Evolutionary conservation across 768 basidiomycete species (phyloP).

Genomic region (Coprinopsis marcescibilis): DNA sequence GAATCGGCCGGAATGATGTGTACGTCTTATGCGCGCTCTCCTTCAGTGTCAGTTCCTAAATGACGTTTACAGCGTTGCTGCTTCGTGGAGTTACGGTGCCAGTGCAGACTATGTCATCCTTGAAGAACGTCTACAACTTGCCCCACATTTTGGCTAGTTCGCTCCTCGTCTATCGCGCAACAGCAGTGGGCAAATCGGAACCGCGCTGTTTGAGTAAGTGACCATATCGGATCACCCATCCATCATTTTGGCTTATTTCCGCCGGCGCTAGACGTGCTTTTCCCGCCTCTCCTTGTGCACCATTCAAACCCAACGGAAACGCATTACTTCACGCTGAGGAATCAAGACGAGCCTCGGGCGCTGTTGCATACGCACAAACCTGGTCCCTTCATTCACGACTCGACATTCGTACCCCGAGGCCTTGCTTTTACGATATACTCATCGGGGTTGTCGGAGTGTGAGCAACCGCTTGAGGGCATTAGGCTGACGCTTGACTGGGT

Average conservation of each 20-base stretch:
- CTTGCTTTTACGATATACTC: slow-evolving; percentile 57
- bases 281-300: slow-evolving; percentile 66
- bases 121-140: slow-evolving; percentile 42
- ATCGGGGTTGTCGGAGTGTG: slow-evolving; percentile 46
- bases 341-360: slow-evolving; percentile 29
- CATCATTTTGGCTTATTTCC: slow-evolving; percentile 8
- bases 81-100: slow-evolving; percentile 29
- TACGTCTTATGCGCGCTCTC: slow-evolving; percentile 26
- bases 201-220: slow-evolving; percentile 30
- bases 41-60: neutral
- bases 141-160: slow-evolving; percentile 54
- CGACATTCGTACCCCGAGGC: slow-evolving; percentile 23
- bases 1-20: slow-evolving; percentile 33
- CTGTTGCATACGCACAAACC: slow-evolving; percentile 64
- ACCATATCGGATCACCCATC: neutral
- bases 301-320: slow-evolving; percentile 54
- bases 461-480: slow-evolving; percentile 30
- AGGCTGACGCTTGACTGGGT: slow-evolving; percentile 63
- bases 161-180: slow-evolving; percentile 59
- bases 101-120: slow-evolving; percentile 24
- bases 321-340: slow-evolving; percentile 56
- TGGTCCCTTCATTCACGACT: slow-evolving; percentile 59
- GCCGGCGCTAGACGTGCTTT: slow-evolving; percentile 36
- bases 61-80: slow-evolving; percentile 32
- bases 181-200: slow-evolving; percentile 25